Evolutionary conservation across 495 filamentous ascomycete genomes (phyloP), one percentile per base, ranked within the genome.

Genomic region (Podospora didyma): DNA sequence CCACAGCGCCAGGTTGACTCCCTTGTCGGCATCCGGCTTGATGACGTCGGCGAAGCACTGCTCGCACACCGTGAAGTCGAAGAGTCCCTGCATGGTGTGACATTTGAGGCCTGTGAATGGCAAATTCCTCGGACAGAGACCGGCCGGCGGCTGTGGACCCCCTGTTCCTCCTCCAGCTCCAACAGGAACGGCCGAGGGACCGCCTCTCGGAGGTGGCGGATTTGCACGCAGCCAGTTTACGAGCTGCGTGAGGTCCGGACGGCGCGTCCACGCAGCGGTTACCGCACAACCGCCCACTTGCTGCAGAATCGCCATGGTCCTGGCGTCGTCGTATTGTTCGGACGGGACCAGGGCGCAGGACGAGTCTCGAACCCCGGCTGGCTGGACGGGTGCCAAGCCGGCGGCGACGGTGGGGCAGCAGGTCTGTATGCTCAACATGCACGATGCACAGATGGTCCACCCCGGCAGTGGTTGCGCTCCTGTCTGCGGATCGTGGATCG

Each of bases 51-150:
- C 22, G n/a, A 53, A 61, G 21, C 53, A 61, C 42, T 52, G 41
- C 53, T 56, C 58, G 37, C 53, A 61, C 1, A 53, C 58, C 0
- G 58, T 53, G 12, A 61, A 53, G 17, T 61, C 49, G 7, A 49
- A 44, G 1, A 61, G 35, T 0, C 49, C 42, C 21, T 47, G 58
- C 53, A 61, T 56, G 26, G 53, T 61, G 19, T 56, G 44, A 21
- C 58, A 61, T 49, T 45, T 49, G 41, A 44, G 34, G 7, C 41
- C 46, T 0, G 53, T 52, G 5, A 26, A 54, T 0, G 42, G 52
- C 14, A 16, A 37, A 19, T 51, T 48, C n/a, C 46, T 50, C 2
- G 58, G 58, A 14, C 58, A 60, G 14, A 56, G 23, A 10, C 39
- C 48, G 10, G 28, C 45, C 12, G 46, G 22, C 7, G 7, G 53